Evolutionary conservation across 2,329 filamentous ascomycete species (phyloP).

Genomic region (Penicillium glabrum): DNA sequence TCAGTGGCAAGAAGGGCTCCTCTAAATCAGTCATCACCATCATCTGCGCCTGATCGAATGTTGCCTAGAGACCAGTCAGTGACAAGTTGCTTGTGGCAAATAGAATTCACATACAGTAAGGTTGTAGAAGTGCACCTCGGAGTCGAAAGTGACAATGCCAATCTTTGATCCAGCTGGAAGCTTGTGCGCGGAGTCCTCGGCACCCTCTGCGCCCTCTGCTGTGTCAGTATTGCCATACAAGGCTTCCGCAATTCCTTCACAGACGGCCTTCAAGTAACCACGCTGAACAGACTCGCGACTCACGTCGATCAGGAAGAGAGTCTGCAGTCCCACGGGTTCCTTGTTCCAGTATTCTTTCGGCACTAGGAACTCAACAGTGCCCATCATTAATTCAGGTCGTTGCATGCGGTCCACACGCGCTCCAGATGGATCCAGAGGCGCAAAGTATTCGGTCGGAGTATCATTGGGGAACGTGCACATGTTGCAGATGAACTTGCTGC

Average conservation of each 20-base stretch:
- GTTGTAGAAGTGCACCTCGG: slow-evolving; percentile 98
- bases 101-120: slow-evolving; percentile 64
- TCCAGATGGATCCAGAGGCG: slow-evolving; percentile 82
- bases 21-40: slow-evolving; percentile 98
- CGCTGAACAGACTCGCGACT: slow-evolving; percentile 89
- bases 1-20: slow-evolving; percentile 90
- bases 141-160: slow-evolving; percentile 94
- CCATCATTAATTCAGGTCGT: slow-evolving; percentile 82
- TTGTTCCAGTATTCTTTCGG: slow-evolving; percentile 99
- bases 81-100: slow-evolving; percentile 5
- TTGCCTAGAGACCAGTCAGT: slow-evolving; percentile 54
- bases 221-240: slow-evolving; percentile 70
- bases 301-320: slow-evolving; percentile 90
- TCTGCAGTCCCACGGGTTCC: slow-evolving; percentile 82
- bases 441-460: slow-evolving; percentile 87
- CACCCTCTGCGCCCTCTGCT: slow-evolving; percentile 56
- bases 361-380: slow-evolving; percentile 93
- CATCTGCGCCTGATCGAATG: slow-evolving; percentile 88
- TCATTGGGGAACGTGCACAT: slow-evolving; percentile 98
- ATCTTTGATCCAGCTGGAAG: slow-evolving; percentile 81
- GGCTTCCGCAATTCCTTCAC: slow-evolving; percentile 80
- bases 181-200: slow-evolving; percentile 52
- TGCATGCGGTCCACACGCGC: slow-evolving; percentile 84
- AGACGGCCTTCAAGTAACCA: slow-evolving; percentile 86
- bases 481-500: slow-evolving; percentile 97